A percentile compares a stretch with the other conserved stretches of the same genome.
Conservation (phyloP, 305 asterid species). For the Fraxinus greggii region DNA sequence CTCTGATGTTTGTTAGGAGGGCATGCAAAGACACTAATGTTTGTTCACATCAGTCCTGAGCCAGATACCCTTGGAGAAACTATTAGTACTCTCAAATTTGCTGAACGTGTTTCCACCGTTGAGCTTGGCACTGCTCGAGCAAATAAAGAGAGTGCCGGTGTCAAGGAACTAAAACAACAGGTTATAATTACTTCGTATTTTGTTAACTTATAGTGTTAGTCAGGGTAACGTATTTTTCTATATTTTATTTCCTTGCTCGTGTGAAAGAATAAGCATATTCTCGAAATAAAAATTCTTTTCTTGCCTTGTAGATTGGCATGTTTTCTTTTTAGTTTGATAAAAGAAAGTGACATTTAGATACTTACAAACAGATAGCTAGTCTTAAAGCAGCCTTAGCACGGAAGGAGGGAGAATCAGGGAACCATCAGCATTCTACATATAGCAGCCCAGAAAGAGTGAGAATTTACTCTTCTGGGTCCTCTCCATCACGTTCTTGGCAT, state of each 20-base stretch:
- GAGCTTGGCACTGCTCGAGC: constrained; percentile 86
- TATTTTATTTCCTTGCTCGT: not conserved
- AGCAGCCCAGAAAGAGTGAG: constrained; percentile 57
- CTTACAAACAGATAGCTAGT: constrained; percentile 58
- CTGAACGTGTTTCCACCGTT: constrained; percentile 83
- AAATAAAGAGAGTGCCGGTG: constrained; percentile 66
- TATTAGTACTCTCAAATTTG: constrained; percentile 86
- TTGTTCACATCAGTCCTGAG: constrained; percentile 90
- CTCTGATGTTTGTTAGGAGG: constrained; percentile 52
- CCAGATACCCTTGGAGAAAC: constrained; percentile 77
- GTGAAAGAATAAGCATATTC: not conserved
- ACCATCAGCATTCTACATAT: constrained; percentile 31
- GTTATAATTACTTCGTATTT: constrained; percentile 29
- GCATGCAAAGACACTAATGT: constrained; percentile 90
- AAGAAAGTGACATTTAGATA: not conserved
- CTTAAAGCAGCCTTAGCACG: constrained; percentile 79
- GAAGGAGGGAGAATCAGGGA: constrained; percentile 53
- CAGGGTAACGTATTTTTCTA: not conserved
- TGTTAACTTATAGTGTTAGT: not conserved
- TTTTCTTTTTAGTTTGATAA: not conserved
- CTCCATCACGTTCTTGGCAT: constrained; percentile 51
- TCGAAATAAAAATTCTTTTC: not conserved
- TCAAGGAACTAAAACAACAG: constrained; percentile 84
- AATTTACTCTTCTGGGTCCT: constrained; percentile 38
- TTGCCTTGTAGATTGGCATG: not conserved